Base-by-base conservation (phyloP, 1,139 yeast genomes). In the Debaryomycetaceae sp. region DNA sequence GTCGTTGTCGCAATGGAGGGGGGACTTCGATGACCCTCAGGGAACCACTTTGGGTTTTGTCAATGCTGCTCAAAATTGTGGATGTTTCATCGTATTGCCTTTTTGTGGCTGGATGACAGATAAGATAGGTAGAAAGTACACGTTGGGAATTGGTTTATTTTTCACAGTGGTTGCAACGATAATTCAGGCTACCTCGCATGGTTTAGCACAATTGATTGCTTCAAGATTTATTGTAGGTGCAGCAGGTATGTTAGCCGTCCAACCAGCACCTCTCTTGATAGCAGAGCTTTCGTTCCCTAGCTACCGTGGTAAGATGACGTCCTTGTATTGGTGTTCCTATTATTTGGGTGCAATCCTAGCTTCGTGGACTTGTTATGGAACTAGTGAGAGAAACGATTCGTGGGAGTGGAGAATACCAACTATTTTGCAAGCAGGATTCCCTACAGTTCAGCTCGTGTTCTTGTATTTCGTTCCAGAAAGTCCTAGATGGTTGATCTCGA, bases 401-500 rank as follows among this genome's bases (percentile, higher is more conserved):
- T 38, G 39, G 38, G 14, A 34, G 8, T 42, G 44, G 44, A 52
- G 59, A 45, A 40, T 58, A 23, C 62, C 61, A 24, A 50, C 58
- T 40, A 57, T 56, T 6, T 46, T 57, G 40, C 62, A 58, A 45
- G 57, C 52, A 5, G 49, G 53, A 11, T 55, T 58, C 5, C 60
- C 63, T 6, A 17, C 58, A 9, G 45, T 51, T 36, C 59, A 49
- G 7, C 46, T 47, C 40, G 41, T 42, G 9, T 52, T 83, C 60
- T 83, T 87, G 34, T 85, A 80, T 39, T 78, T 76, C 57, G 82
- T 85, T 46, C 90, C 93, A 8, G 90, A 86, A 61, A 81, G 88
- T 8, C 93, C 93, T 22, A 57, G 68, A 47, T 76, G 91, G 42
- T 63, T 85, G 93, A 93, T 72, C 82, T 51, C 80, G 83, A 78